Conservation (phyloP, 257 asterid species). For the Solanum pimpinellifolium region DNA sequence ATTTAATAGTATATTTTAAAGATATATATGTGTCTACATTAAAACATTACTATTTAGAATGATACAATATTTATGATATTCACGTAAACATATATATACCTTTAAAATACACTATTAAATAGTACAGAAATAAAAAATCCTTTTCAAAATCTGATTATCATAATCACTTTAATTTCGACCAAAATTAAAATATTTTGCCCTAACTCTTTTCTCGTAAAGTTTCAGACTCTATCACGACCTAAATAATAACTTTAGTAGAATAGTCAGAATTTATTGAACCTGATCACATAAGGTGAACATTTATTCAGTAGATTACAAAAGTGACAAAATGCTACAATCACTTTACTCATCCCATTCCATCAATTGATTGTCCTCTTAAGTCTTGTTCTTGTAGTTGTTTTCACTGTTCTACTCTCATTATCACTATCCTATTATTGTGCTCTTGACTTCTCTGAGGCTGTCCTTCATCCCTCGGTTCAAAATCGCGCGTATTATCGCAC, state of each 20-base stretch:
- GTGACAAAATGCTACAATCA: background rate
- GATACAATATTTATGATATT: too few species aligned
- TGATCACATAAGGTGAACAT: background rate
- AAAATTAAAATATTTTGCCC: too few species aligned
- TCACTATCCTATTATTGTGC: background rate
- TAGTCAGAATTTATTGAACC: background rate
- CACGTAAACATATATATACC: too few species aligned
- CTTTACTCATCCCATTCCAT: background rate
- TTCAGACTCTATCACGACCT: background rate
- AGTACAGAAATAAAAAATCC: too few species aligned
- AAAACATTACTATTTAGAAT: too few species aligned
- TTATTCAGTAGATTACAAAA: background rate
- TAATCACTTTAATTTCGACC: too few species aligned
- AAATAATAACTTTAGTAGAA: background rate
- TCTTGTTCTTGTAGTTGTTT: background rate
- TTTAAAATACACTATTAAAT: too few species aligned
- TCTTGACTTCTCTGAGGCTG: background rate
- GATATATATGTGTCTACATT: too few species aligned
- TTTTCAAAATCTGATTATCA: too few species aligned
- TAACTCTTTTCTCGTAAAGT: too few species aligned
- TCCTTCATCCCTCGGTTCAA: background rate
- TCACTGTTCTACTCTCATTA: background rate
- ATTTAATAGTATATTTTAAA: too few species aligned
- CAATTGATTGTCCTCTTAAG: background rate
- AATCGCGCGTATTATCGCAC: background rate